These are phyloP conservation scores for Aspergillus taichungensis DNA, from an alignment of 495 filamentous ascomycete species.

Conservation along the genomic window DNA sequence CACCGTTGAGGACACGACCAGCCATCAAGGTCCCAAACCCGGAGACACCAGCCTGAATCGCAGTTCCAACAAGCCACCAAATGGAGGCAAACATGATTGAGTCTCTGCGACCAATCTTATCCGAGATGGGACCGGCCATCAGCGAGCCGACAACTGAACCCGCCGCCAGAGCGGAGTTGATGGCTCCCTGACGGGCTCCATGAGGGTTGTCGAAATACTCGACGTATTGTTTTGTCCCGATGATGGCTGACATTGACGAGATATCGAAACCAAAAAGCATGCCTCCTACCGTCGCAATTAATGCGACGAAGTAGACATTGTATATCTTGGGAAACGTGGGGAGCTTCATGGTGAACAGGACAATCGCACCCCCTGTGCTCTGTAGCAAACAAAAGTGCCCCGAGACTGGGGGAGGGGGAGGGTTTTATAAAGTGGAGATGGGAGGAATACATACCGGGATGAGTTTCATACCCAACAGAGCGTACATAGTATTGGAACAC, in stretches of 20 bases:
- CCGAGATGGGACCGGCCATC: constrained; percentile 49
- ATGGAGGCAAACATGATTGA: constrained; percentile 51
- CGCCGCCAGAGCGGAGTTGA: constrained; percentile 51
- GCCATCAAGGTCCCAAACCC: constrained; percentile 48
- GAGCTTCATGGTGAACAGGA: constrained; percentile 20
- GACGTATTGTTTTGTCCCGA: constrained; percentile 55
- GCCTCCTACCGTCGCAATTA: constrained; percentile 53
- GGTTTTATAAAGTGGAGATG: too few species aligned
- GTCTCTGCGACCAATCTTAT: constrained; percentile 52
- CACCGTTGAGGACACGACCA: constrained; percentile 55
- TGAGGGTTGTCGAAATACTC: constrained; percentile 52
- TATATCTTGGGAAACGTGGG: constrained; percentile 38
- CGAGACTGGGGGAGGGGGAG: too few species aligned
- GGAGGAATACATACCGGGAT: too few species aligned
- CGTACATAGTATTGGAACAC: too few species aligned
- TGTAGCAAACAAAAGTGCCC: too few species aligned
- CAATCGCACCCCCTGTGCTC: too few species aligned
- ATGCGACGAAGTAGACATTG: constrained; percentile 55
- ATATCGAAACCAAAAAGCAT: constrained; percentile 60
- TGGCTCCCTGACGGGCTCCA: constrained; percentile 47
- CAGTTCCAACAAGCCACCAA: constrained; percentile 55
- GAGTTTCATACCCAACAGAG: too few species aligned
- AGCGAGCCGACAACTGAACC: constrained; percentile 52
- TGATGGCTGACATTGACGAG: constrained; percentile 56
- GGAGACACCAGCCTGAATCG: constrained; percentile 46